phyloP scores from a whole-genome alignment of 352 stramenopile species.

The Globisporangium recalcitrans region DNA sequence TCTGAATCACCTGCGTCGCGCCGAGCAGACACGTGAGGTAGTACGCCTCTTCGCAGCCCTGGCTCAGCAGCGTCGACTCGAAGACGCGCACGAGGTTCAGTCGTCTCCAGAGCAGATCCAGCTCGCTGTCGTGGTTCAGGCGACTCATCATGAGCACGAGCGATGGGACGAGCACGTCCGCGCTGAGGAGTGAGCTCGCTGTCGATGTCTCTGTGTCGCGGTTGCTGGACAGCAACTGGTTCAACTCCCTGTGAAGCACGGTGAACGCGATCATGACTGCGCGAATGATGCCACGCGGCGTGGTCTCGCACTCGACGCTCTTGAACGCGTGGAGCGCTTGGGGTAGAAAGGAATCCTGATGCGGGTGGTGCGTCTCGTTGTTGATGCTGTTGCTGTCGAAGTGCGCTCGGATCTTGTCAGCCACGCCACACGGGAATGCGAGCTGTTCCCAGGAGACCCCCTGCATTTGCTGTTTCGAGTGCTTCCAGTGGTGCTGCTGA shows the following conservation, averaged over 20 bases:
- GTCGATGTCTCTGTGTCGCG: background rate
- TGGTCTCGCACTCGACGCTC: slow-evolving; percentile 19
- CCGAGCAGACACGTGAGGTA: slow-evolving; percentile 28
- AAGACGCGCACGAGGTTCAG: slow-evolving; percentile 23
- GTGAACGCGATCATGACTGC: slow-evolving; percentile 24
- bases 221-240: slow-evolving; percentile 9
- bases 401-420: slow-evolving; percentile 5
- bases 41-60: slow-evolving; percentile 30
- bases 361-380: background rate
- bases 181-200: slow-evolving; percentile 19
- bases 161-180: slow-evolving; percentile 28
- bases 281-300: slow-evolving; percentile 21
- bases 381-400: background rate
- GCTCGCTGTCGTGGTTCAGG: slow-evolving; percentile 8
- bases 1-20: slow-evolving; percentile 24
- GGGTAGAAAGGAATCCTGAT: slow-evolving; percentile 18
- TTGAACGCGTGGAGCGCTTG: slow-evolving; percentile 20
- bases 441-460: slow-evolving; percentile 13
- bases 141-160: slow-evolving; percentile 30
- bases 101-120: slow-evolving; percentile 23
- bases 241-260: slow-evolving; percentile 22
- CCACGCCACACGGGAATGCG: slow-evolving; percentile 19
- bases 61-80: slow-evolving; percentile 11
- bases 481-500: slow-evolving; percentile 25
- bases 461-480: slow-evolving; percentile 23